Base-by-base conservation (phyloP, 2,329 filamentous ascomycete genomes). In the Monilinia vaccinii-corymbosi region DNA sequence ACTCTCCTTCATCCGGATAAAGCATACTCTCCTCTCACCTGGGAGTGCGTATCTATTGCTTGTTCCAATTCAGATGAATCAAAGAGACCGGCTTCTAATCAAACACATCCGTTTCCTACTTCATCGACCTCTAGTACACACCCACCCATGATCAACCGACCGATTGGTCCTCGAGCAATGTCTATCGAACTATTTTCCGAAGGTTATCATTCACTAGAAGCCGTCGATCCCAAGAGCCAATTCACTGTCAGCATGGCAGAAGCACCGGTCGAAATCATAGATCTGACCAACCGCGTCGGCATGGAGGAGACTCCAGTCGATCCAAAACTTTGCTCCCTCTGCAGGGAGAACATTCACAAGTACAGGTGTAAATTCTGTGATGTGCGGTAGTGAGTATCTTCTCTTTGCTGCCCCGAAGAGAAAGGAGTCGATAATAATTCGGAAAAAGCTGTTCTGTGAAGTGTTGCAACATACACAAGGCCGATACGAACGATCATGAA, bases 321-420 rank as follows among this genome's bases (percentile, higher is more conserved):
- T 18, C 4, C 50, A 44, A 53, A 53, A 73, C 72, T 83, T 49
- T 86, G 84, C 65, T 77, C 77, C 6, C 74, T 84, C 36, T 87
- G 84, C 69, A 70, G 78, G 32, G 68, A 71, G 38, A 76, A 76
- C 5, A 73, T 77, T 23, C 76, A 76, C 34, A 86, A 83, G 70
- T 87, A 87, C 72, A 86, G 84, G 67, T 87, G 84, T 63, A 75
- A 81, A n/a, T 76, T 77, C 32, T 87, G 84, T 69, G 72, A 76
- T 51, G 66, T 81, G 25, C 78, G 79, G 62, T 86, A 84, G 84
- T 86, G 74, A 69, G 82, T 73, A 63, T 36, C 7, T 46, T 21
- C 16, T 25, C 31, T 34, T 4, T n/a, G 14, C 9, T 16, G 3
- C 16, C 14, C 9, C 8, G 9, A 18, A 23, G 4, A 28, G 8